Percentiles rank a stretch among this genome's conserved stretches.
These are phyloP conservation scores for Pythium phragmiticola DNA, from an alignment of 352 stramenopile genomes.

Conservation along the genomic window DNA sequence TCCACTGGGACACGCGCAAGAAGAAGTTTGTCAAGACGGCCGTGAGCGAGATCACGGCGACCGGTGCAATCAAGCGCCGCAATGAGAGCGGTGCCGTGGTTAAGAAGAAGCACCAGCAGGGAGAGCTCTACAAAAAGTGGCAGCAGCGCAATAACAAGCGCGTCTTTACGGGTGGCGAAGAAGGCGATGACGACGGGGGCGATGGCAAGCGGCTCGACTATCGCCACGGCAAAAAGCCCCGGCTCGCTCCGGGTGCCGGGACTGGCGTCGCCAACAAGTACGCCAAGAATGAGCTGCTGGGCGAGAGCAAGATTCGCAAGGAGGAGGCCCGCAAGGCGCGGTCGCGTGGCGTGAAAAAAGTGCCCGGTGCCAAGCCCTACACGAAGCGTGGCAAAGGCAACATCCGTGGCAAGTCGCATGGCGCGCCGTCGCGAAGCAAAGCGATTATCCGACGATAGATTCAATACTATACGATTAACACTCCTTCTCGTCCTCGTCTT, in stretches of 20 bases:
- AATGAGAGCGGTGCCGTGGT: constrained; percentile 84
- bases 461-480: neutral
- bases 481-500: constrained; percentile 1
- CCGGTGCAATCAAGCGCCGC: constrained; percentile 77
- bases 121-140: constrained; percentile 94
- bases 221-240: constrained; percentile 76
- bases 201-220: constrained; percentile 64
- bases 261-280: constrained; percentile 67
- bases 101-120: constrained; percentile 86
- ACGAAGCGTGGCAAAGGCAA: constrained; percentile 69
- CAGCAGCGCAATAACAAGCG: constrained; percentile 89
- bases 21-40: constrained; percentile 96
- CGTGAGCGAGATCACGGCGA: constrained; percentile 84
- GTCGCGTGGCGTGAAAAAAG: constrained; percentile 74
- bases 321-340: constrained; percentile 83
- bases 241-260: constrained; percentile 21
- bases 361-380: constrained; percentile 32
- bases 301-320: constrained; percentile 80
- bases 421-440: constrained; percentile 82
- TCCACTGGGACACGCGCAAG: constrained; percentile 99
- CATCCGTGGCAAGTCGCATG: constrained; percentile 79
- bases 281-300: constrained; percentile 77
- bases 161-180: constrained; percentile 68
- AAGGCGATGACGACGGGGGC: constrained; percentile 54
- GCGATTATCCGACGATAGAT: constrained; percentile 52